A percentile compares a stretch with the other conserved stretches of the same genome.
Evolutionary conservation across 805 yeast genomes (phyloP).

Genomic region (Metschnikowia corniflorae): DNA sequence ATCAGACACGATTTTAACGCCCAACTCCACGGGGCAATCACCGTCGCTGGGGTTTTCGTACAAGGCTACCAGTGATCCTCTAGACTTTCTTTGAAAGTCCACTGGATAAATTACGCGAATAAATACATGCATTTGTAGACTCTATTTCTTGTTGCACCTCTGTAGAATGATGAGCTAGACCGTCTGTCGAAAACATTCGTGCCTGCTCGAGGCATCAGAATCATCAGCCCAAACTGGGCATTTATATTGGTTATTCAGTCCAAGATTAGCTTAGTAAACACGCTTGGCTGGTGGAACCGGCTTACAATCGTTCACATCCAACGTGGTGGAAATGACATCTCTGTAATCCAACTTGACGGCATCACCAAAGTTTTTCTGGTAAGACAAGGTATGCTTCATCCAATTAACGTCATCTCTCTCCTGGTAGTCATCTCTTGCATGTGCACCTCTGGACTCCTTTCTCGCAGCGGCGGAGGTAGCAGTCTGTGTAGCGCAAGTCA

Average conservation of each 20-base stretch:
- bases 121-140: slow-evolving; percentile 15
- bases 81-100: slow-evolving; percentile 19
- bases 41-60: not conserved
- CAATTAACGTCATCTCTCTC: slow-evolving; percentile 93
- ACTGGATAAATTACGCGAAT: too few species aligned
- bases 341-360: slow-evolving; percentile 78
- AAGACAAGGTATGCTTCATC: slow-evolving; percentile 96
- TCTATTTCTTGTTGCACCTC: slow-evolving; percentile 6
- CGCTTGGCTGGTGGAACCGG: slow-evolving; percentile 96
- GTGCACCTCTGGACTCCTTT: slow-evolving; percentile 98
- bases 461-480: slow-evolving; percentile 93
- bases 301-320: slow-evolving; percentile 90
- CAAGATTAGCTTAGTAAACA: slow-evolving; percentile 60
- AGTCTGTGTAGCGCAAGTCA: slow-evolving; percentile 96
- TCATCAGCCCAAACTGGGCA: too few species aligned
- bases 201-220: too few species aligned
- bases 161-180: too few species aligned
- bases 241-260: too few species aligned
- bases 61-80: slow-evolving; percentile 7
- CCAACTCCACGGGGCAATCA: slow-evolving; percentile 17
- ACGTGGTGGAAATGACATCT: slow-evolving; percentile 73
- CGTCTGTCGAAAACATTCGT: too few species aligned
- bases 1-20: slow-evolving; percentile 24
- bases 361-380: slow-evolving; percentile 75
- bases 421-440: slow-evolving; percentile 97